Base-by-base conservation (phyloP, 2,329 filamentous ascomycete species). In the Curvularia eragrostidis region DNA sequence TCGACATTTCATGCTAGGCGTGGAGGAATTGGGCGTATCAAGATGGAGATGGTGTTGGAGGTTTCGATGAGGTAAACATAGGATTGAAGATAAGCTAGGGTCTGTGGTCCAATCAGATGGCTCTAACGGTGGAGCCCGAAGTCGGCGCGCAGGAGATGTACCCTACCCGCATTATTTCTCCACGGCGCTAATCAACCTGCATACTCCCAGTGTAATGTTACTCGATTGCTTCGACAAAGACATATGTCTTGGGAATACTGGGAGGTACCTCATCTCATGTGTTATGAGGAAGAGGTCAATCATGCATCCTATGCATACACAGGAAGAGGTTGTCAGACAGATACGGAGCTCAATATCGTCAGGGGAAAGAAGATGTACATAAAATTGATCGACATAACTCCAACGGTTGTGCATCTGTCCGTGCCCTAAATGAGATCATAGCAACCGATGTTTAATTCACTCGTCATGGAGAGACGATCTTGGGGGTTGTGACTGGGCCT, bases 1-100 rank as follows among this genome's bases (percentile, higher is more conserved):
- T 32, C 7, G 13, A 9, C 21, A 44, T 52, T 50, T 1, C 47
- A 41, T 46, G 53, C 61, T 64, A 55, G 59, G 65, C 61, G 62
- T 68, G 65, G 62, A 69, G 57, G 50, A 26, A 24, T 42, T 30
- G 21, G 24, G 19, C 13, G 19, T 24, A 9, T 47, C 39, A 18
- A 10, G 41, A 42, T 44, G 58, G 46, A 49, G 53, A 58, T 62
- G 61, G 55, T 58, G 48, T 67, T 59, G 41, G 59, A 47, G 56
- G 59, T 61, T 66, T 61, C 48, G 57, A 64, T 70, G 64, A 69
- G 67, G 66, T 70, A 70, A 70, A 56, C 55, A 26, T 13, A n/a
- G 58, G 54, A 59, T 54, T 48, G 48, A 53, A 62, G 67, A 69
- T 70, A 70, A 68, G 64, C 47, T 48, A 42, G 49, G n/a, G n/a